Evolutionary conservation across 495 filamentous ascomycete species (phyloP).

Genomic region (Penicillium flavigenum): DNA sequence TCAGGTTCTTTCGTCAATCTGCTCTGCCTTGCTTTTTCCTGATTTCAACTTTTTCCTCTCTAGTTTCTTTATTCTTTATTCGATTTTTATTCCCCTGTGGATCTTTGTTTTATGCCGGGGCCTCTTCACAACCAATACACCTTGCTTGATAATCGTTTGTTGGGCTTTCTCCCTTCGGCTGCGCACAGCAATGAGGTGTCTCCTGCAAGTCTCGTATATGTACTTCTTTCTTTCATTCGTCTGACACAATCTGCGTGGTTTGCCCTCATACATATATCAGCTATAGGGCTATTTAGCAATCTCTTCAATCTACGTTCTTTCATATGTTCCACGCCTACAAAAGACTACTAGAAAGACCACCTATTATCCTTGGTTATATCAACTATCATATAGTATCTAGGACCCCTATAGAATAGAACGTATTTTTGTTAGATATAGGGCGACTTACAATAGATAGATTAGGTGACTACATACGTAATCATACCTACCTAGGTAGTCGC

Average conservation of each 20-base stretch:
- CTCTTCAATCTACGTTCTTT: constrained; percentile 1
- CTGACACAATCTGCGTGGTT: constrained; percentile 1
- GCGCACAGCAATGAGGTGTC: constrained; percentile 2
- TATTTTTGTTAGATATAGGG: too few species aligned
- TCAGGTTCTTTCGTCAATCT: background rate
- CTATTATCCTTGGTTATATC: too few species aligned
- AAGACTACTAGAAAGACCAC: too few species aligned
- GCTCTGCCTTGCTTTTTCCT: constrained; percentile 2
- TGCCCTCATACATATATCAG: constrained; percentile 2
- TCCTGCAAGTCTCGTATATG: constrained; percentile 1
- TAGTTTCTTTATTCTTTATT: constrained; percentile 8
- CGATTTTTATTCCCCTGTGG: constrained; percentile 9
- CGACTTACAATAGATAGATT: too few species aligned
- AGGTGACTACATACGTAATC: too few species aligned
- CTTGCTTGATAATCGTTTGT: constrained; percentile 9
- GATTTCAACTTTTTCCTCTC: constrained; percentile 1
- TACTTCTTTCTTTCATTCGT: constrained; percentile 6
- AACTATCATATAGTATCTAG: too few species aligned
- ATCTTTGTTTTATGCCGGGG: background rate
- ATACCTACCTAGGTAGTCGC: too few species aligned
- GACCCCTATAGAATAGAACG: too few species aligned
- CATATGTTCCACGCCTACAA: background rate
- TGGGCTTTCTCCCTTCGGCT: constrained; percentile 7
- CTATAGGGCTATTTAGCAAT: constrained; percentile 1
- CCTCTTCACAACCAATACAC: constrained; percentile 9